phyloP scores from a whole-genome alignment of 2,329 filamentous ascomycete genomes.

The Gnomoniopsis smithogilvyi region DNA sequence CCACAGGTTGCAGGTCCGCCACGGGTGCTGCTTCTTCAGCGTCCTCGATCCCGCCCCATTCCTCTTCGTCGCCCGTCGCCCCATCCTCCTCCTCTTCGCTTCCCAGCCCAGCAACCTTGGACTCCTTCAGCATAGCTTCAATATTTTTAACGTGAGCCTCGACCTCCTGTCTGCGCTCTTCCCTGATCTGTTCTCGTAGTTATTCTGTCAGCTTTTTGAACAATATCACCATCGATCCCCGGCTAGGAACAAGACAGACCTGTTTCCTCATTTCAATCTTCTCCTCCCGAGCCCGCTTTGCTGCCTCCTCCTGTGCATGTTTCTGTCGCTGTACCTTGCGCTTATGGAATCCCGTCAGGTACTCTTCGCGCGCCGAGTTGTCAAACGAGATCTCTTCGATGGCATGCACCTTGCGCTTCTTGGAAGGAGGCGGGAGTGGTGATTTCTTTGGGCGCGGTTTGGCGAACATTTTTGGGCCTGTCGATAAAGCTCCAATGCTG shows the following conservation, averaged over 20 bases:
- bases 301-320: slow-evolving; percentile 77
- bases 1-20: slow-evolving; percentile 48
- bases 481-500: background rate
- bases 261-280: slow-evolving; percentile 70
- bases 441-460: slow-evolving; percentile 58
- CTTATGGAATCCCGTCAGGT: slow-evolving; percentile 94
- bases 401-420: slow-evolving; percentile 61
- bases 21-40: slow-evolving; percentile 23
- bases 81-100: slow-evolving; percentile 33
- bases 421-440: slow-evolving; percentile 55
- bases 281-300: slow-evolving; percentile 74
- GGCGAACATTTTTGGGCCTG: slow-evolving; percentile 43
- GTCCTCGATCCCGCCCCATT: slow-evolving; percentile 67
- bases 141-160: slow-evolving; percentile 79
- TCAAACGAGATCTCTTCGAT: slow-evolving; percentile 88
- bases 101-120: slow-evolving; percentile 45
- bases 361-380: slow-evolving; percentile 73
- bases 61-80: slow-evolving; percentile 44
- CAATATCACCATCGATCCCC: background rate
- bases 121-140: slow-evolving; percentile 64
- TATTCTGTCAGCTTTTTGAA: background rate
- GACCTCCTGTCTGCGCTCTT: slow-evolving; percentile 77
- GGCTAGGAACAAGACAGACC: slow-evolving; percentile 44
- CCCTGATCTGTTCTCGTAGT: slow-evolving; percentile 60
- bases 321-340: slow-evolving; percentile 84